A percentile compares a stretch with the other conserved stretches of the same genome.
phyloP scores from a whole-genome alignment of 2,329 filamentous ascomycete genomes.

The Aureobasidium zeae region DNA sequence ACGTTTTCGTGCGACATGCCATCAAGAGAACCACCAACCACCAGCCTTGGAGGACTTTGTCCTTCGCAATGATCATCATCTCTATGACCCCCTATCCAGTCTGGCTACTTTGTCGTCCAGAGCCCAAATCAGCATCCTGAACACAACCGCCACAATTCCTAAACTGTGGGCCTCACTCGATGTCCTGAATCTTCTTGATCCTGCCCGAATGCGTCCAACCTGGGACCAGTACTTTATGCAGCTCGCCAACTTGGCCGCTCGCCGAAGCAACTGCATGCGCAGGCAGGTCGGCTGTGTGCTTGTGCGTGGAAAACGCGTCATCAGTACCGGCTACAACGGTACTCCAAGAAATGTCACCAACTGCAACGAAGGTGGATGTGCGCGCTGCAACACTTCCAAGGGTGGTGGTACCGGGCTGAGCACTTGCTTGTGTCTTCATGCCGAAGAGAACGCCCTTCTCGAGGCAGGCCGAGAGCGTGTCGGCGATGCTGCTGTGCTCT shows the following conservation, averaged over 20 bases:
- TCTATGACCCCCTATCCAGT: conserved; percentile 47
- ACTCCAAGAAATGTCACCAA: conserved; percentile 85
- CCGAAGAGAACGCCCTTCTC: conserved; percentile 91
- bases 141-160: conserved; percentile 63
- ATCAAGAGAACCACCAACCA: conserved; percentile 37
- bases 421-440: conserved; percentile 93
- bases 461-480: conserved; percentile 91
- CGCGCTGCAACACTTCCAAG: conserved; percentile 70
- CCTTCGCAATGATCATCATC: conserved; percentile 58
- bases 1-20: conserved; percentile 57
- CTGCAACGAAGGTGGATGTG: conserved; percentile 85
- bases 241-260: conserved; percentile 81
- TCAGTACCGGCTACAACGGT: conserved; percentile 94
- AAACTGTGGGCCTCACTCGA: conserved; percentile 64
- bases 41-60: conserved; percentile 52
- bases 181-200: conserved; percentile 66
- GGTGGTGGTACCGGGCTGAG: conserved; percentile 63
- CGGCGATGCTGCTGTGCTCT: conserved; percentile 69
- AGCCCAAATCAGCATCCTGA: conserved; percentile 77
- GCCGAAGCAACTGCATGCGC: conserved; percentile 97
- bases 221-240: conserved; percentile 99
- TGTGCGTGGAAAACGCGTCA: conserved; percentile 74
- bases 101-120: conserved; percentile 69
- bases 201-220: conserved; percentile 69
- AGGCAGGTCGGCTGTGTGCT: conserved; percentile 89